Evolutionary conservation across 306 rosid species (phyloP).

Genomic region (Inga laurina): DNA sequence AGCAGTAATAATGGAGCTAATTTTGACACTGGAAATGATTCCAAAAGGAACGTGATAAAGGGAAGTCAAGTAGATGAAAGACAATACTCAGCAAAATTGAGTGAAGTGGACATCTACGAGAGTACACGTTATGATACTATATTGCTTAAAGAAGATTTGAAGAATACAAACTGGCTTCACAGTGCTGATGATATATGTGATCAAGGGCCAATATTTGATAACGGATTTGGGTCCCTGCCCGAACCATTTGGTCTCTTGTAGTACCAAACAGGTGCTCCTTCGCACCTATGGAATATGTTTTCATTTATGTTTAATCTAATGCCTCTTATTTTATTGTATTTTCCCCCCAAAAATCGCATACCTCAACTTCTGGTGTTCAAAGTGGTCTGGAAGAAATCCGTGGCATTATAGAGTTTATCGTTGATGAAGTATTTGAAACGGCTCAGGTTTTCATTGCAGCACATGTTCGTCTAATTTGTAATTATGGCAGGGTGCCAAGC

Average conservation of each 20-base stretch:
- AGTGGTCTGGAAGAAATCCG: background rate
- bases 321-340: conserved; percentile 36
- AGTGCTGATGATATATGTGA: conserved; percentile 77
- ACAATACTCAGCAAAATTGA: conserved; percentile 58
- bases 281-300: conserved; percentile 27
- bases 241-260: conserved; percentile 91
- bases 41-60: conserved; percentile 23
- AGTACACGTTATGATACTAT: conserved; percentile 92
- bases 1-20: conserved; percentile 44
- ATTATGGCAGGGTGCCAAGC: background rate
- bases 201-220: conserved; percentile 75
- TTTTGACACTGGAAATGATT: conserved; percentile 34
- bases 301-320: conserved; percentile 29
- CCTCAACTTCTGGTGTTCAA: conserved; percentile 35
- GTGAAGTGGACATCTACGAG: conserved; percentile 79
- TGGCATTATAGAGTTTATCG: background rate
- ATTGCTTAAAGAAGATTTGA: conserved; percentile 89
- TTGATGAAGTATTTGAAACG: background rate
- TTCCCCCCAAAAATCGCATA: conserved; percentile 42
- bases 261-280: conserved; percentile 41
- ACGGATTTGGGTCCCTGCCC: conserved; percentile 85
- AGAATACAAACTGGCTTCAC: conserved; percentile 86
- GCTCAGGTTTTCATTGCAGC: background rate
- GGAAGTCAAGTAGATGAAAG: conserved; percentile 58
- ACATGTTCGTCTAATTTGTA: background rate